Percentiles rank a stretch among this genome's conserved stretches.
Conservation (phyloP, 163 green algal genomes). For the Botryococcus braunii region DNA sequence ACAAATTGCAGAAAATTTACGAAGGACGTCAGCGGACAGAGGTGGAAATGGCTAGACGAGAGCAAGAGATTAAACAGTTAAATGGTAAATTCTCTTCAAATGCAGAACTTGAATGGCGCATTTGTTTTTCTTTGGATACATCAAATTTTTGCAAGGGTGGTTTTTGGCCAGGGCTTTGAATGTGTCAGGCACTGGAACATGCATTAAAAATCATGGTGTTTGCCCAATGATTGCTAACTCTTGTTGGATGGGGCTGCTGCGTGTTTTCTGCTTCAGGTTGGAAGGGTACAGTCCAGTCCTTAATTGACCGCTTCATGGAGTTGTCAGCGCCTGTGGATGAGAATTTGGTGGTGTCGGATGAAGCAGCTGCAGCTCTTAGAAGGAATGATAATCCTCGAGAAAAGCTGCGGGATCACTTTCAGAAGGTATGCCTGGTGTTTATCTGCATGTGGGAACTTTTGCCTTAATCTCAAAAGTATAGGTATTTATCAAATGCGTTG, state of each 20-base stretch:
- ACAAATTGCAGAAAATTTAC: slow-evolving; percentile 47
- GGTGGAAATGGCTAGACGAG: slow-evolving; percentile 52
- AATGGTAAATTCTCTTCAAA: slow-evolving; percentile 21
- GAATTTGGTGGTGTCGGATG: background rate
- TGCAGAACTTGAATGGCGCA: no score
- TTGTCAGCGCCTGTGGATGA: slow-evolving; percentile 17
- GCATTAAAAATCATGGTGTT: background rate
- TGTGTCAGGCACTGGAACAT: no score
- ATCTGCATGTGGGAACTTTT: no score
- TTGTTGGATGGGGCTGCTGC: no score
- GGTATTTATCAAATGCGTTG: no score
- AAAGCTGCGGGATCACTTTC: slow-evolving; percentile 39
- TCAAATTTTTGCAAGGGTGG: slow-evolving; percentile 2
- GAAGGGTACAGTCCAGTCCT: slow-evolving; percentile 56
- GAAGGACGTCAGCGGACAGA: slow-evolving; percentile 64
- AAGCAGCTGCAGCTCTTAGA: background rate
- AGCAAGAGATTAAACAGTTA: slow-evolving; percentile 78
- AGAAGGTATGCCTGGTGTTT: slow-evolving; percentile 14
- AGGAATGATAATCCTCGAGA: slow-evolving; percentile 5
- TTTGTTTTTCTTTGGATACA: background rate
- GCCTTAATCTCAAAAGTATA: no score
- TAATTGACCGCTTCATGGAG: slow-evolving; percentile 57
- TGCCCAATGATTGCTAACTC: background rate
- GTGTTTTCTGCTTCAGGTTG: slow-evolving; percentile 28
- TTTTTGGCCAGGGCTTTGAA: no score